These are phyloP conservation scores for Articulospora tetracladia DNA, from an alignment of 495 filamentous ascomycete species.

Conservation along the genomic window DNA sequence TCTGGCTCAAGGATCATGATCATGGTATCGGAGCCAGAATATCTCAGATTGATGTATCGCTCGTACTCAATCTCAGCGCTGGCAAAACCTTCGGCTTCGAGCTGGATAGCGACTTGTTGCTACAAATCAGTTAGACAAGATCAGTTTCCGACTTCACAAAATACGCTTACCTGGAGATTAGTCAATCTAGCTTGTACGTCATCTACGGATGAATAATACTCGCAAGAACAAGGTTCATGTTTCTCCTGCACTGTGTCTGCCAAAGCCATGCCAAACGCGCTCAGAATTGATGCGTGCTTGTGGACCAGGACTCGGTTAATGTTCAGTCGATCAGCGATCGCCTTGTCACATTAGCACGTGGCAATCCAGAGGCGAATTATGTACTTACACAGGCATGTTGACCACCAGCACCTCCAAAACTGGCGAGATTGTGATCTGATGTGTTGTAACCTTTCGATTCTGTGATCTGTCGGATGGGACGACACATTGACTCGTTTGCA, in stretches of 20 bases:
- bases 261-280: constrained; percentile 50
- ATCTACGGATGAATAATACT: constrained; percentile 1
- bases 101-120: neutral
- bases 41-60: constrained; percentile 51
- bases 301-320: constrained; percentile 53
- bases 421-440: constrained; percentile 45
- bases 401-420: constrained; percentile 52
- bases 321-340: constrained; percentile 10
- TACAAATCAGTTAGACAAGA: neutral
- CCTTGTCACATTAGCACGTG: too few species aligned
- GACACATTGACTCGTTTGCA: constrained; percentile 51
- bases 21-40: constrained; percentile 50
- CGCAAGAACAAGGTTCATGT: constrained; percentile 41
- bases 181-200: neutral
- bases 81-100: constrained; percentile 32
- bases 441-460: constrained; percentile 49
- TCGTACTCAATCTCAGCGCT: constrained; percentile 42
- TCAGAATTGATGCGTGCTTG: constrained; percentile 48
- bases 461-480: constrained; percentile 51
- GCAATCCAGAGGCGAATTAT: too few species aligned
- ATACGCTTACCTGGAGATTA: constrained; percentile 31
- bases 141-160: constrained; percentile 9
- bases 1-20: constrained; percentile 46
- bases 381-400: constrained; percentile 49
- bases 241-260: constrained; percentile 50